These are phyloP conservation scores for Logfia minima DNA, from an alignment of 129 eudicot genomes.

Conservation along the genomic window DNA sequence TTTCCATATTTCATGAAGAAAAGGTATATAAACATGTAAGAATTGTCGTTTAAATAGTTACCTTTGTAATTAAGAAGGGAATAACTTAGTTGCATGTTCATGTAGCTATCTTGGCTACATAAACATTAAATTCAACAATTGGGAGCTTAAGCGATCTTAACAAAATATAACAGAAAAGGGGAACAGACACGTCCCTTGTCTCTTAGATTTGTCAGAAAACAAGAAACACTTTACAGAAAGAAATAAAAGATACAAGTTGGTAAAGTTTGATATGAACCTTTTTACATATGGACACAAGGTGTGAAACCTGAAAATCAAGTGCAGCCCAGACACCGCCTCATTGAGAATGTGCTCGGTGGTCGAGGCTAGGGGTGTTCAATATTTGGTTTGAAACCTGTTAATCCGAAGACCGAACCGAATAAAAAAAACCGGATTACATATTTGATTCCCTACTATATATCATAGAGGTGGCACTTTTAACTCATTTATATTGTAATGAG, in stretches of 20 bases:
- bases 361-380: too few species aligned
- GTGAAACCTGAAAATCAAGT: neutral
- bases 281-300: neutral
- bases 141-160: neutral
- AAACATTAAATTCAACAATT: too few species aligned
- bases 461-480: neutral
- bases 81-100: too few species aligned
- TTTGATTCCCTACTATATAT: neutral
- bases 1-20: too few species aligned
- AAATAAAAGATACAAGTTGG: neutral
- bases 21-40: neutral
- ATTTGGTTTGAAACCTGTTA: too few species aligned
- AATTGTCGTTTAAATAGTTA: neutral
- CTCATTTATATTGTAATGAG: too few species aligned
- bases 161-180: neutral
- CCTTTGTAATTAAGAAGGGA: neutral
- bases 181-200: neutral
- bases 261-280: neutral
- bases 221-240: neutral
- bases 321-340: constrained; percentile 1
- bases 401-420: too few species aligned
- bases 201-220: neutral
- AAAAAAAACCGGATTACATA: neutral
- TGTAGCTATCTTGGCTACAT: too few species aligned
- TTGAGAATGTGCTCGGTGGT: neutral